Evolutionary conservation across 768 basidiomycete genomes (phyloP).

Genomic region (Leccinum barrowsii): DNA sequence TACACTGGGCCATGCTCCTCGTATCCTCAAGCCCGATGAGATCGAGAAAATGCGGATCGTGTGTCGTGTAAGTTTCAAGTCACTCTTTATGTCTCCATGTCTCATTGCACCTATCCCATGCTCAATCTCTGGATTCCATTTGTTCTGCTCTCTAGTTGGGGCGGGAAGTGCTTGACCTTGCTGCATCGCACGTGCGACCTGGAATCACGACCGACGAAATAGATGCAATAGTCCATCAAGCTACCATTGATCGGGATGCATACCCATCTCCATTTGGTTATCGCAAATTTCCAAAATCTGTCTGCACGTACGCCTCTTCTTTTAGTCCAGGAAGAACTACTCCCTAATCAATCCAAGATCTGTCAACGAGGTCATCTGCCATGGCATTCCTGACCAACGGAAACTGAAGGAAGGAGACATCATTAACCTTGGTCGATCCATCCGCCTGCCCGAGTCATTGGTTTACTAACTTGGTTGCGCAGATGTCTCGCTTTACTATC

Average conservation of each 20-base stretch:
- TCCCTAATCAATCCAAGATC: conserved; percentile 46
- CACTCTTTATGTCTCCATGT: background rate
- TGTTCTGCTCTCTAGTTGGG: conserved; percentile 52
- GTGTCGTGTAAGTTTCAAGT: conserved; percentile 62
- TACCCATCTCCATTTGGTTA: conserved; percentile 97
- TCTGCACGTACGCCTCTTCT: conserved; percentile 76
- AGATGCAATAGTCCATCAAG: conserved; percentile 91
- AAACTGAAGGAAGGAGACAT: conserved; percentile 91
- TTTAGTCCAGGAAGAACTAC: conserved; percentile 1
- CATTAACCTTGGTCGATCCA: conserved; percentile 76
- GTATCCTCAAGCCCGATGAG: conserved; percentile 66
- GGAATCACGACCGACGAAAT: conserved; percentile 96
- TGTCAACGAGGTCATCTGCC: conserved; percentile 94
- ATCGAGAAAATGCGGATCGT: conserved; percentile 87
- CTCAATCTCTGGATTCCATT: conserved; percentile 2
- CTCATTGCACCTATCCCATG: background rate
- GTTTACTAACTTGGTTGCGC: conserved; percentile 14
- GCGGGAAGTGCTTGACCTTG: conserved; percentile 90
- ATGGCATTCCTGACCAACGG: conserved; percentile 90
- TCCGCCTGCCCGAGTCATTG: conserved; percentile 6
- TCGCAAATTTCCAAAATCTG: conserved; percentile 87
- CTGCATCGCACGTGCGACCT: conserved; percentile 81
- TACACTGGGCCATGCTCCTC: conserved; percentile 56
- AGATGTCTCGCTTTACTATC: conserved; percentile 81
- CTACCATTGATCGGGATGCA: conserved; percentile 81